Conservation (phyloP, 1,139 yeast species). For the Protomyces pachydermus region DNA sequence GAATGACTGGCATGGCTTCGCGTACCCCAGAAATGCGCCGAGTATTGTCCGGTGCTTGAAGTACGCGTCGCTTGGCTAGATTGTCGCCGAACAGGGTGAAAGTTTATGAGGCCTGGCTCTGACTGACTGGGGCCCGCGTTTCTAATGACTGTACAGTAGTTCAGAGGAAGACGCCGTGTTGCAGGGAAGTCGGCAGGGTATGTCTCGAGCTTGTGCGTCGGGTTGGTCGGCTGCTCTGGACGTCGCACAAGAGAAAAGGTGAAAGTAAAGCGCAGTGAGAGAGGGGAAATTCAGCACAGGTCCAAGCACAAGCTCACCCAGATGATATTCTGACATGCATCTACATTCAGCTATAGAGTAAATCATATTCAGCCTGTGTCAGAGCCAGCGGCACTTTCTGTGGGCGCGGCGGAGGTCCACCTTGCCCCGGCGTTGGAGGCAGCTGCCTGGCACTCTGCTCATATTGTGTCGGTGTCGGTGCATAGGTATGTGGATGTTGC, state of each 20-base stretch:
- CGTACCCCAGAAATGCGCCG: neutral
- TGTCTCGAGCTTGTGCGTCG: too few species aligned
- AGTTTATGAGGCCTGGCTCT: too few species aligned
- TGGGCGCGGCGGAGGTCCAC: constrained; percentile 9
- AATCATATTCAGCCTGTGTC: constrained; percentile 21
- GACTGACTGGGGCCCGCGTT: too few species aligned
- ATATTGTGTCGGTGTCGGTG: constrained; percentile 17
- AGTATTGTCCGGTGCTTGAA: neutral
- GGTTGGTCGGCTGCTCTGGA: neutral
- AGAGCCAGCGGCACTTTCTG: constrained; percentile 21
- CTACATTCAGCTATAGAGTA: constrained; percentile 2
- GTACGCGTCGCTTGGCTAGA: neutral
- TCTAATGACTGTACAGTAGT: too few species aligned
- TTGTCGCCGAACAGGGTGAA: neutral
- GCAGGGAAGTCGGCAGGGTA: too few species aligned
- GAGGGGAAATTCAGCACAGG: neutral
- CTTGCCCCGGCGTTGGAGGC: constrained; percentile 2
- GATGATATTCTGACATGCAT: neutral
- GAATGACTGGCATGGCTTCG: neutral
- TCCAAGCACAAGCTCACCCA: too few species aligned
- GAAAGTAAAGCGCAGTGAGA: neutral
- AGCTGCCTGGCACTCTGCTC: neutral
- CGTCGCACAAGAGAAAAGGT: neutral
- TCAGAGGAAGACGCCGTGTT: too few species aligned
- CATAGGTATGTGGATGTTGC: constrained; percentile 2